Conservation (phyloP, 371 early-diverging fungal genomes). For the Zopfochytrium polystomum region DNA sequence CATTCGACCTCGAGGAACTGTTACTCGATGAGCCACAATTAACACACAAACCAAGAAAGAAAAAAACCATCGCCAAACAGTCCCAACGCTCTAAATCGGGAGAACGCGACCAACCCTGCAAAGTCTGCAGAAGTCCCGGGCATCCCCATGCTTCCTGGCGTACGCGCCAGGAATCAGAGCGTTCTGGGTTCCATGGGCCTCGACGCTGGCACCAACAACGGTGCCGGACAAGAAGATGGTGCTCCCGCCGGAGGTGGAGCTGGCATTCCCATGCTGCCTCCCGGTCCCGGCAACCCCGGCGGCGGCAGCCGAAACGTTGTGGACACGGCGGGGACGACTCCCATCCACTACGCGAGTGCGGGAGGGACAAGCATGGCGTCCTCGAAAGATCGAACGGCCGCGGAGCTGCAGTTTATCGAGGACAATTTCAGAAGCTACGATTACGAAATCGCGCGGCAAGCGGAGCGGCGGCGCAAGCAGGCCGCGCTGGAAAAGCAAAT, state of each 20-base stretch:
- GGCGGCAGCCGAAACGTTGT: not conserved
- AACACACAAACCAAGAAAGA: conserved; percentile 43
- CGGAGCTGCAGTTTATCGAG: conserved; percentile 23
- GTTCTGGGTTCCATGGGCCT: too few species aligned
- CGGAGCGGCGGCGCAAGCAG: too few species aligned
- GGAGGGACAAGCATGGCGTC: too few species aligned
- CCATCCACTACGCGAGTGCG: too few species aligned
- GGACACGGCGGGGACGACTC: too few species aligned
- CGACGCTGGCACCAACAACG: too few species aligned
- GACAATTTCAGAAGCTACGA: conserved; percentile 16
- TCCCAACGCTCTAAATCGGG: not conserved
- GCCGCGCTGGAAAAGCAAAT: too few species aligned
- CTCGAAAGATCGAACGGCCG: too few species aligned
- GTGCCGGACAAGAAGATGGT: too few species aligned
- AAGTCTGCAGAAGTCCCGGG: not conserved
- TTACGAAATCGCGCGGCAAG: too few species aligned
- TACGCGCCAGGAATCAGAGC: too few species aligned
- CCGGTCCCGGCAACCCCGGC: conserved; percentile 1
- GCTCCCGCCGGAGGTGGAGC: not conserved
- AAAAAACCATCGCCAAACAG: conserved; percentile 21
- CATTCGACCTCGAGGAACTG: conserved; percentile 88
- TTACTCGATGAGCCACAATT: conserved; percentile 82
- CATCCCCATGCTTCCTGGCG: not conserved
- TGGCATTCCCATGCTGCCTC: too few species aligned
- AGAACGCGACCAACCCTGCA: not conserved